A percentile compares a stretch with the other conserved stretches of the same genome.
These are phyloP conservation scores for Sporothrix curviconia DNA, from an alignment of 2,329 filamentous ascomycete genomes.

Conservation along the genomic window DNA sequence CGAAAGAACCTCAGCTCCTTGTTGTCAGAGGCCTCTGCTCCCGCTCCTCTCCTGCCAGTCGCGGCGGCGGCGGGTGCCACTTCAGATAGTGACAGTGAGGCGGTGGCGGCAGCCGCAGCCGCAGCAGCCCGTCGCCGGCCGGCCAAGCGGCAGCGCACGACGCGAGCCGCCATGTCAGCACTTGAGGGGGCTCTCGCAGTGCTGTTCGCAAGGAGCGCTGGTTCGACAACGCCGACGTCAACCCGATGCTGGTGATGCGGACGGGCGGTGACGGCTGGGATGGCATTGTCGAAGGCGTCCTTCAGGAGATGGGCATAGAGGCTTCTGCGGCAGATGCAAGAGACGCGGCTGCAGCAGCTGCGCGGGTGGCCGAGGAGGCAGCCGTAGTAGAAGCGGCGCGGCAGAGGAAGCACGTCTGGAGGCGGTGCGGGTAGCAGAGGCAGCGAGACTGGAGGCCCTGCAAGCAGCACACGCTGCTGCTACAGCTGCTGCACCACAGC, in stretches of 20 bases:
- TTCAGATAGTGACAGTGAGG: slow-evolving; percentile 1
- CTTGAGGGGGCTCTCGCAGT: slow-evolving; percentile 60
- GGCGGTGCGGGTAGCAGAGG: no score
- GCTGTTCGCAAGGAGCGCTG: slow-evolving; percentile 59
- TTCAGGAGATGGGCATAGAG: background rate
- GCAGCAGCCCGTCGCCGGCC: background rate
- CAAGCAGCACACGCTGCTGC: no score
- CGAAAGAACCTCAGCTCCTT: slow-evolving; percentile 51
- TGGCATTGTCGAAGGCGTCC: slow-evolving; percentile 7
- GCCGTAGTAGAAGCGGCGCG: background rate
- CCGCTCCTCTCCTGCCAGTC: slow-evolving; percentile 22
- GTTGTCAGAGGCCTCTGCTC: slow-evolving; percentile 36
- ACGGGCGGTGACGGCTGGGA: slow-evolving; percentile 41
- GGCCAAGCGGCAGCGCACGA: slow-evolving; percentile 56
- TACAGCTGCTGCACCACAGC: no score
- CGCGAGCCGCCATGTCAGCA: slow-evolving; percentile 61
- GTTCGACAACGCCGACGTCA: slow-evolving; percentile 51
- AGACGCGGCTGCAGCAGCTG: background rate
- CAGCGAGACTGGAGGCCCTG: no score
- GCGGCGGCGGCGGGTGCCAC: background rate
- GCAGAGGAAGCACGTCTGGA: no score
- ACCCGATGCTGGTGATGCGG: slow-evolving; percentile 48
- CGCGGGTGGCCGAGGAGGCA: background rate
- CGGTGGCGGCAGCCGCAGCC: background rate
- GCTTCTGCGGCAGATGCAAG: slow-evolving; percentile 1